These are phyloP conservation scores for Eragrostis tef DNA, from an alignment of 202 grass and related monocot genomes.

Conservation along the genomic window DNA sequence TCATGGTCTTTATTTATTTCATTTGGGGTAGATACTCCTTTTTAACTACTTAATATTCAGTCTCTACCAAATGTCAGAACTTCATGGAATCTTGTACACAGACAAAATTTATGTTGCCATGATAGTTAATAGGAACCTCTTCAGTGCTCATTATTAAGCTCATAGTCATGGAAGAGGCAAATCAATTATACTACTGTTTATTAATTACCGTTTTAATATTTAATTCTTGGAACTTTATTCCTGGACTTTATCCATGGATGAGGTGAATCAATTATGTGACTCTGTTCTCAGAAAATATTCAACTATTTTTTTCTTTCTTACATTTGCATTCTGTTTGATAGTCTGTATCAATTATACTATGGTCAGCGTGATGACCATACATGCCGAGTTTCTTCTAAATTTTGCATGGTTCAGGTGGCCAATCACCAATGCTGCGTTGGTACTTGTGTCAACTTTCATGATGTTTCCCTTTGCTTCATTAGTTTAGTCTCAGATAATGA, in stretches of 20 bases:
- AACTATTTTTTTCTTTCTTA: conserved; percentile 18
- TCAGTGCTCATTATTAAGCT: not conserved
- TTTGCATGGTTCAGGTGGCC: conserved; percentile 4
- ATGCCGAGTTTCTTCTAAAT: conserved; percentile 38
- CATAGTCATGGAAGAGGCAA: conserved; percentile 26
- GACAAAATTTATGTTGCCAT: conserved; percentile 8
- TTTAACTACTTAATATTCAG: conserved; percentile 9
- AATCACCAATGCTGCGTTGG: not conserved
- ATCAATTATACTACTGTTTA: not conserved
- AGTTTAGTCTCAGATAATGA: conserved; percentile 37
- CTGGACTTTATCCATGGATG: conserved; percentile 25
- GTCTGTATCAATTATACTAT: too few species aligned
- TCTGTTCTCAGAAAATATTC: not conserved
- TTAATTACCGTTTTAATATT: too few species aligned
- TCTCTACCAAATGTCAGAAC: conserved; percentile 5
- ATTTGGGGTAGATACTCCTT: conserved; percentile 33
- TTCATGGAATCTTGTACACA: conserved; percentile 27
- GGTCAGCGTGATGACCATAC: too few species aligned
- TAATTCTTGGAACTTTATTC: not conserved
- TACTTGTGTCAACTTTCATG: conserved; percentile 10
- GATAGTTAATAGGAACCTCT: conserved; percentile 6
- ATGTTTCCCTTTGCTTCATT: not conserved
- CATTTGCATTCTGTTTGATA: conserved; percentile 32
- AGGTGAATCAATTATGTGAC: conserved; percentile 21
- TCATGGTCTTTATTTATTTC: conserved; percentile 39